Evolutionary conservation across 768 basidiomycete genomes (phyloP), one percentile per base, ranked within the genome.

Genomic region (Nidularia pulvinata): DNA sequence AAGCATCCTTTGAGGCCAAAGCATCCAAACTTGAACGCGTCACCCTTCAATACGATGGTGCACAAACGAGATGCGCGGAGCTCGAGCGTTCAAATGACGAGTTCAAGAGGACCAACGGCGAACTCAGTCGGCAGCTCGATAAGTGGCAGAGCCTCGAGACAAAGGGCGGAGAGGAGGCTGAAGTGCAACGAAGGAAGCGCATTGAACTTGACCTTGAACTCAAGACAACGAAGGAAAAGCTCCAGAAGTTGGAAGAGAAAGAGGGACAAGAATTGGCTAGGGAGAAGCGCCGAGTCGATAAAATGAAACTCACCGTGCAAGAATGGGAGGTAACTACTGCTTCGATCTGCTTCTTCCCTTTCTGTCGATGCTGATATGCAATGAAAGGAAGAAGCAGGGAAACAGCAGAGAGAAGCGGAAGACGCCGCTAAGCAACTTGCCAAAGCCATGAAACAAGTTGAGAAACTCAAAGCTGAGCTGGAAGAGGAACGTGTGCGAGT

Each of bases 91-190:
- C 73, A 34, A 79, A 84, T 51, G 79, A 82, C 42, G 86, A 89
- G 39, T 74, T 83, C 22, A 80, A 82, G 55, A 80, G 83, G 5
- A 75, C 76, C 7, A 80, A 78, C 47, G 67, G 69, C 4, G 79
- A 86, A 42, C 70, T 90, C 36, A 77, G 80, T 48, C 77, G 79
- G 13, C 89, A 92, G 59, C 69, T 91, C 7, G 80, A 81, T 42
- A 82, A 85, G 61, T 90, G 87, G 88, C 77, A 88, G 60, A 77
- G 66, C 30, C 66, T 89, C 14, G 90, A 91, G 60, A 83, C 72
- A 30, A 84, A 82, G 47, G 87, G 83, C 46, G 83, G 78, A 9
- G 79, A 73, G 14, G 84, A 88, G 33, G 72, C 78, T 7, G 88
- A 86, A 50, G 65, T 69, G 5, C 68, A 78, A 49, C 76, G 83